phyloP scores from a whole-genome alignment of 1,139 yeast genomes.

The Wickerhamomyces sp. region DNA sequence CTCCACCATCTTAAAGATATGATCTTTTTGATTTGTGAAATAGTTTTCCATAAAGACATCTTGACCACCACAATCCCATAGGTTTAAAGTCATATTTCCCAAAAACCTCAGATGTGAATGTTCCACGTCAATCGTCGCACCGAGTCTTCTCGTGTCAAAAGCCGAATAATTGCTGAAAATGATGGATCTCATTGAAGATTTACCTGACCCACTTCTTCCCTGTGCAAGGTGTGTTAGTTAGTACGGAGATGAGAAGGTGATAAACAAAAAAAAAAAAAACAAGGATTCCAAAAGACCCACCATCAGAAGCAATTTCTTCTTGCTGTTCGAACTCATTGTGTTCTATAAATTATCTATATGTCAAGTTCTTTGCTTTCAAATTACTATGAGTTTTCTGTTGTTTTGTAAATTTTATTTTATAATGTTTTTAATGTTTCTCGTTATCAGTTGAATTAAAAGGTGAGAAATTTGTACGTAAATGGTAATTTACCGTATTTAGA shows the following conservation, averaged over 20 bases:
- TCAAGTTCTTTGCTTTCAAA: not conserved
- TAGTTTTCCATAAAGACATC: conserved; percentile 96
- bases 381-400: too few relatives aligned
- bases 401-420: too few relatives aligned
- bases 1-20: conserved; percentile 92
- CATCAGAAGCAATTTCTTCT: conserved; percentile 49
- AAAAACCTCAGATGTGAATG: conserved; percentile 89
- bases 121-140: conserved; percentile 97
- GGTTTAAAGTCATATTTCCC: conserved; percentile 90
- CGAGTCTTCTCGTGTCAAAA: conserved; percentile 88
- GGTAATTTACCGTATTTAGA: too few relatives aligned
- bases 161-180: conserved; percentile 95
- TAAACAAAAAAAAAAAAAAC: not conserved
- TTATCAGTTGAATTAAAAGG: too few relatives aligned
- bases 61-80: conserved; percentile 99
- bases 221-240: conserved; percentile 6
- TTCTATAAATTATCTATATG: too few relatives aligned
- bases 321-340: conserved; percentile 22
- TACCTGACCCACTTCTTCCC: conserved; percentile 98
- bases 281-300: conserved; percentile 23
- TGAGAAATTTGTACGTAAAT: too few relatives aligned
- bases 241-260: too few relatives aligned
- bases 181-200: conserved; percentile 94
- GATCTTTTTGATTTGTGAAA: conserved; percentile 80
- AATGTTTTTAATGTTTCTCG: too few relatives aligned